A percentile compares a stretch with the other conserved stretches of the same genome.
Conservation (phyloP, 2,329 filamentous ascomycete species). For the Xylaria sp. region DNA sequence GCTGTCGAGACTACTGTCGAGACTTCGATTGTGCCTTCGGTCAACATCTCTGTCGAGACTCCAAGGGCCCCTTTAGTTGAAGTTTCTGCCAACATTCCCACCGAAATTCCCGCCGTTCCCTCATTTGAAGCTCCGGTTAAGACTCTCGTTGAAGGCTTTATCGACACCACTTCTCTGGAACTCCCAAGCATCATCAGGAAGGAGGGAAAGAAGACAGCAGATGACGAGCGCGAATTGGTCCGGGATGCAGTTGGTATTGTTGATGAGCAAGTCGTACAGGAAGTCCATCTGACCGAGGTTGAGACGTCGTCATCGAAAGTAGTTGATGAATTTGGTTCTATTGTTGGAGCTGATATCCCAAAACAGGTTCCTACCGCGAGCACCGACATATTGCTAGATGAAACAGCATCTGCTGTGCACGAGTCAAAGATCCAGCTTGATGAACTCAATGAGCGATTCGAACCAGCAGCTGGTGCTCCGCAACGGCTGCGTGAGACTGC, state of each 20-base stretch:
- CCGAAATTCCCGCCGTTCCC: background rate
- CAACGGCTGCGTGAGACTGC: background rate
- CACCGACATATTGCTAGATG: background rate
- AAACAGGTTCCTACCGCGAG: background rate
- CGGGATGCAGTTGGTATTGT: background rate
- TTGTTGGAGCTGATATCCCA: background rate
- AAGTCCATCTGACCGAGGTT: conserved; percentile 2
- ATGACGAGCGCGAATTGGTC: conserved; percentile 15
- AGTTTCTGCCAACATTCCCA: background rate
- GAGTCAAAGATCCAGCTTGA: background rate
- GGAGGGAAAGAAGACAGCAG: conserved; percentile 22
- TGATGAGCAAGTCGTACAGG: background rate
- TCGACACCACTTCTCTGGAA: background rate
- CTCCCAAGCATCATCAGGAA: conserved; percentile 7
- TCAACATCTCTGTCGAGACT: background rate
- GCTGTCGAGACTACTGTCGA: background rate
- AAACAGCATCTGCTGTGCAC: background rate
- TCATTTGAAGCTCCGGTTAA: background rate
- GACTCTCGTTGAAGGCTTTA: background rate
- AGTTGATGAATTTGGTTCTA: background rate
- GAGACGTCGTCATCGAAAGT: background rate
- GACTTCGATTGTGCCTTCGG: no score
- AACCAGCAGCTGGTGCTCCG: background rate
- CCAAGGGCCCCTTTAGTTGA: background rate
- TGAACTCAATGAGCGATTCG: background rate